Base-by-base conservation (phyloP, 2,329 filamentous ascomycete genomes). In the Cercospora canescens region DNA sequence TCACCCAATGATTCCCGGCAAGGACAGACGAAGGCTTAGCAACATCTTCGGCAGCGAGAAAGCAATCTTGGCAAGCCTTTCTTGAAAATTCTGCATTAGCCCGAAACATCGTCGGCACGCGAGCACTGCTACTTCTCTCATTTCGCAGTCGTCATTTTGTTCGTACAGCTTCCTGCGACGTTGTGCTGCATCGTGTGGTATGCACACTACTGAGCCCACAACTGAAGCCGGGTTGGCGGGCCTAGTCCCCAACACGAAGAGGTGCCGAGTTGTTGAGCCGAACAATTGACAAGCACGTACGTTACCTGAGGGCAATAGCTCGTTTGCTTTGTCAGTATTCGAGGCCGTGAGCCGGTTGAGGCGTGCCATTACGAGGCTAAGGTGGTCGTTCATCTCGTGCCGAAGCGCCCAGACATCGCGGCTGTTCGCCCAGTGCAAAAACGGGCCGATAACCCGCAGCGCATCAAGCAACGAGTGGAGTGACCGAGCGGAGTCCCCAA, bases 361-460 rank as follows among this genome's bases (percentile, higher is more conserved):
- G 52, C 52, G 52, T 56, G 52, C 11, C 24, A 60, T 30, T 14
- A 30, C n/a, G 12, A 45, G 37, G 35, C 57, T 41, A 45, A 41
- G 57, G 18, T 35, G 52, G 61, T 45, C 16, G 35, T 55, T 37
- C 60, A 55, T 62, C 60, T 62, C 45, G 18, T 56, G 28, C 45
- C 50, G 50, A 57, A 45, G 60, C 60, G 60, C 35, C 50, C 57
- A 32, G 14, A 45, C 28, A 21, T 34, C 3, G 30, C 32, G 32
- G 52, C 52, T 35, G 35, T 24, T 58, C 30, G 61, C 52, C 60
- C 21, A 63, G 50, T 28, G 21, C 28, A 24, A 28, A 63, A 57
- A 52, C 61, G 61, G 61, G 37, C 61, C 61, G 61, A 63, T 57
- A 48, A 57, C 61, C 52, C 61, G 26, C 52, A 56, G 54, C n/a